These are phyloP conservation scores for Aspergillus neoniger DNA, from an alignment of 2,329 filamentous ascomycete genomes.

Conservation along the genomic window DNA sequence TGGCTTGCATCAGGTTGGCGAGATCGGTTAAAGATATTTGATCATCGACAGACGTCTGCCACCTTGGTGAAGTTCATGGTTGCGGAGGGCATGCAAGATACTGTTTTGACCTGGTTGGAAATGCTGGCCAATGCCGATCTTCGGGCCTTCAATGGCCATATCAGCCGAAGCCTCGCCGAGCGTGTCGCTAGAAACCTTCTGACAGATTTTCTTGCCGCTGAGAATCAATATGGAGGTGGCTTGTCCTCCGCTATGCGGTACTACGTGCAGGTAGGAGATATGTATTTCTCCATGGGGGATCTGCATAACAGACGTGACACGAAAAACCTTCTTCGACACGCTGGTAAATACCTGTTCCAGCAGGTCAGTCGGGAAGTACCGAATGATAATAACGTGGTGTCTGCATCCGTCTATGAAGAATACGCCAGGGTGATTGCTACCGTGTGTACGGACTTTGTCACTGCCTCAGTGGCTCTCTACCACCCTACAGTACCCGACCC, in stretches of 20 bases:
- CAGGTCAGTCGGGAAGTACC: slow-evolving; percentile 27
- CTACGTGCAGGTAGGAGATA: slow-evolving; percentile 31
- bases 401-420: slow-evolving; percentile 35
- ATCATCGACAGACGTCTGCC: slow-evolving; percentile 25
- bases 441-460: slow-evolving; percentile 28
- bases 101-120: slow-evolving; percentile 39
- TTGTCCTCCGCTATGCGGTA: slow-evolving; percentile 34
- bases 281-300: slow-evolving; percentile 19
- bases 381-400: slow-evolving; percentile 27
- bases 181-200: slow-evolving; percentile 31
- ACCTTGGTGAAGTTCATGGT: slow-evolving; percentile 43
- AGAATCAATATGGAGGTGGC: slow-evolving; percentile 36
- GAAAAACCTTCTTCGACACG: slow-evolving; percentile 26
- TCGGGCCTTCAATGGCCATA: slow-evolving; percentile 27
- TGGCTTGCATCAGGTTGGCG: slow-evolving; percentile 41
- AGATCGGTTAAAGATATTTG: slow-evolving; percentile 34
- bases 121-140: slow-evolving; percentile 32
- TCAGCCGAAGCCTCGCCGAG: slow-evolving; percentile 24
- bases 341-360: slow-evolving; percentile 29
- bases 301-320: slow-evolving; percentile 6
- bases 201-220: slow-evolving; percentile 35
- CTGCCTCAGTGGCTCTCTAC: slow-evolving; percentile 36
- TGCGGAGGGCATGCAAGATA: slow-evolving; percentile 38
- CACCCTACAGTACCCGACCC: slow-evolving; percentile 41
- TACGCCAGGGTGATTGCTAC: slow-evolving; percentile 30